Evolutionary conservation across 805 yeast genomes (phyloP).

Genomic region (Lachancea sp.): DNA sequence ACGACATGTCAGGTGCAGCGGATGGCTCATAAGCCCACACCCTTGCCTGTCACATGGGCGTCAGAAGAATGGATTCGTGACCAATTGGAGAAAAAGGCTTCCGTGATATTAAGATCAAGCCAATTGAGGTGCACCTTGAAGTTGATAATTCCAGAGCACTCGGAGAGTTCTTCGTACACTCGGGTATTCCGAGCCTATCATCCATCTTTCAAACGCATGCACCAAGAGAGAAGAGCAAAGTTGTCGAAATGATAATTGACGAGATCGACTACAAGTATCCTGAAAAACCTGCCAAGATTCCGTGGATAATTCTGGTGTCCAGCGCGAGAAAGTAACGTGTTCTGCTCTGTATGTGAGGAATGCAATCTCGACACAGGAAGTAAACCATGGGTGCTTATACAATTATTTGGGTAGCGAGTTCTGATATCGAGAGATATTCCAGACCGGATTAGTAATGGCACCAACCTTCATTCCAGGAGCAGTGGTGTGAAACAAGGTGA

Average conservation of each 20-base stretch:
- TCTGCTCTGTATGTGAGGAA: too few relatives aligned
- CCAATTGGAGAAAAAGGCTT: not conserved
- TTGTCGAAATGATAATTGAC: not conserved
- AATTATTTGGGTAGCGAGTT: too few relatives aligned
- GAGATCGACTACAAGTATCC: not conserved
- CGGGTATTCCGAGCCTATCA: not conserved
- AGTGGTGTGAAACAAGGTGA: too few relatives aligned
- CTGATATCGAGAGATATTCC: too few relatives aligned
- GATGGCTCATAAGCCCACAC: not conserved
- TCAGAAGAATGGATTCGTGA: conserved; percentile 1
- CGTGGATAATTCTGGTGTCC: not conserved
- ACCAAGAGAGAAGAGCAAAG: not conserved
- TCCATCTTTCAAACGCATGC: not conserved
- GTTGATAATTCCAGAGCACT: not conserved
- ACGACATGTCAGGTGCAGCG: not conserved
- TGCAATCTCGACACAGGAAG: too few relatives aligned
- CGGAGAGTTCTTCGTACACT: not conserved
- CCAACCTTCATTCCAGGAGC: too few relatives aligned
- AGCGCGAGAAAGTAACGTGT: not conserved
- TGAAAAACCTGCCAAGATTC: not conserved
- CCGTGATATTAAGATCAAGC: not conserved
- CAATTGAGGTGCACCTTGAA: not conserved
- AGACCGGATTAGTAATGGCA: too few relatives aligned
- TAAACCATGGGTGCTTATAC: too few relatives aligned
- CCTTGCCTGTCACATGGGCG: conserved; percentile 2